These are phyloP conservation scores for Saccharomycopsis selenospora DNA, from an alignment of 805 yeast genomes.

Conservation along the genomic window DNA sequence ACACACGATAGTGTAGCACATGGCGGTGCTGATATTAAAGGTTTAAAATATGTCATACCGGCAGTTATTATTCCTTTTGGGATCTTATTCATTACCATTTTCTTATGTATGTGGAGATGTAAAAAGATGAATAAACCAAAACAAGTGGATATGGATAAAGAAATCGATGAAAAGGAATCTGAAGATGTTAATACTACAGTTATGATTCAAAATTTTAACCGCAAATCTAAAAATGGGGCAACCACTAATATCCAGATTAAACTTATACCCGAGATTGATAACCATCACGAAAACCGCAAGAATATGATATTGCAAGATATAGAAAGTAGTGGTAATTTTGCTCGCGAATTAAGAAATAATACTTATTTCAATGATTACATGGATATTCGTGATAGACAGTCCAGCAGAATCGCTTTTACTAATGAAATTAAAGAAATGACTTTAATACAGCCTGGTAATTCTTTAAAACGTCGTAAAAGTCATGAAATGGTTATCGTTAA, in stretches of 20 bases:
- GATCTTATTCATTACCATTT: slow-evolving; percentile 6
- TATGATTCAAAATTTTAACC: background rate
- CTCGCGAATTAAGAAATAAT: slow-evolving; percentile 15
- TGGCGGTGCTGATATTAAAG: slow-evolving; percentile 18
- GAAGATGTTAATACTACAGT: slow-evolving; percentile 5
- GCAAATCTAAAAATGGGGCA: background rate
- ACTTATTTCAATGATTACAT: slow-evolving; percentile 19
- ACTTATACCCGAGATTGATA: slow-evolving; percentile 7
- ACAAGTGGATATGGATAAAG: background rate
- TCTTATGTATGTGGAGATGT: slow-evolving; percentile 10
- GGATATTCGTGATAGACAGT: slow-evolving; percentile 10
- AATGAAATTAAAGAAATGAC: slow-evolving; percentile 6
- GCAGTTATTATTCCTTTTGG: slow-evolving; percentile 19
- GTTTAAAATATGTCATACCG: slow-evolving; percentile 17
- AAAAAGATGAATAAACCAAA: slow-evolving; percentile 1
- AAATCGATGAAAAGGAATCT: slow-evolving; percentile 10
- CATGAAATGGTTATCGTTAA: slow-evolving; percentile 13
- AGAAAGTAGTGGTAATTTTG: slow-evolving; percentile 9
- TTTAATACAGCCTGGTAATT: slow-evolving; percentile 5
- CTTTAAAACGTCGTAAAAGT: slow-evolving; percentile 9
- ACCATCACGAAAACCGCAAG: slow-evolving; percentile 3
- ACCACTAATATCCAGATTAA: slow-evolving; percentile 13
- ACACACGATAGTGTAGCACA: no score
- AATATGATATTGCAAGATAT: slow-evolving; percentile 18
- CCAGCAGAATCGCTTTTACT: slow-evolving; percentile 5